Percentiles rank a stretch among this genome's conserved stretches.
Evolutionary conservation across 176 grass and related monocot species (phyloP).

Genomic region (Bromus sterilis): DNA sequence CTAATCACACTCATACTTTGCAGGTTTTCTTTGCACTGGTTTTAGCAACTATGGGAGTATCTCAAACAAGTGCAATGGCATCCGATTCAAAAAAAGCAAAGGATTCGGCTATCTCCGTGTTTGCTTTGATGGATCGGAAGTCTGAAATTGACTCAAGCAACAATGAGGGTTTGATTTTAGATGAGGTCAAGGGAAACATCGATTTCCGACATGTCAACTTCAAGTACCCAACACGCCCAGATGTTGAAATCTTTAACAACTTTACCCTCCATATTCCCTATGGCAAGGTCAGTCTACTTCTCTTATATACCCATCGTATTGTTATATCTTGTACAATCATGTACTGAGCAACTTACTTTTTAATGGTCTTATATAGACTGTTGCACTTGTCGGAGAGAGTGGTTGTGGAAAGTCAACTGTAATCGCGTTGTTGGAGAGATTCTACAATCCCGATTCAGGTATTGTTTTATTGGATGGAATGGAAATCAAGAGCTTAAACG

Average conservation of each 20-base stretch:
- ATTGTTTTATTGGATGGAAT: slow-evolving; percentile 44
- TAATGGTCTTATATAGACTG: slow-evolving; percentile 22
- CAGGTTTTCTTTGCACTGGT: slow-evolving; percentile 64
- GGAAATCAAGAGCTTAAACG: slow-evolving; percentile 50
- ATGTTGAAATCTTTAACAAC: slow-evolving; percentile 50
- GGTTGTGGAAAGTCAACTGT: slow-evolving; percentile 65
- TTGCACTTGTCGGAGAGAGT: slow-evolving; percentile 70
- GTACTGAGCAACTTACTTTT: not conserved
- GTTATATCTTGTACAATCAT: not conserved
- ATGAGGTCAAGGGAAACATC: slow-evolving; percentile 52
- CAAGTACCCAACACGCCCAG: slow-evolving; percentile 53
- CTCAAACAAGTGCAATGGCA: slow-evolving; percentile 61
- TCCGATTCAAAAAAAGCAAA: slow-evolving; percentile 57
- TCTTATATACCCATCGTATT: not conserved
- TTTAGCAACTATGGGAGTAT: slow-evolving; percentile 42
- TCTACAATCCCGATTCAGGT: slow-evolving; percentile 59
- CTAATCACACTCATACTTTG: not conserved
- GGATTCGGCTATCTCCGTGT: slow-evolving; percentile 52
- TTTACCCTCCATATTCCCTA: slow-evolving; percentile 42
- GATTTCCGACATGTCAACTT: slow-evolving; percentile 54
- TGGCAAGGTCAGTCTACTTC: slow-evolving; percentile 41
- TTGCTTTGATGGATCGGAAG: slow-evolving; percentile 50
- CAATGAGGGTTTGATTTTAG: slow-evolving; percentile 36
- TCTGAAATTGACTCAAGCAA: slow-evolving; percentile 50
- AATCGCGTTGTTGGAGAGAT: slow-evolving; percentile 54